Evolutionary conservation across 2,329 filamentous ascomycete genomes (phyloP).

Genomic region (Lithohypha guttulata): DNA sequence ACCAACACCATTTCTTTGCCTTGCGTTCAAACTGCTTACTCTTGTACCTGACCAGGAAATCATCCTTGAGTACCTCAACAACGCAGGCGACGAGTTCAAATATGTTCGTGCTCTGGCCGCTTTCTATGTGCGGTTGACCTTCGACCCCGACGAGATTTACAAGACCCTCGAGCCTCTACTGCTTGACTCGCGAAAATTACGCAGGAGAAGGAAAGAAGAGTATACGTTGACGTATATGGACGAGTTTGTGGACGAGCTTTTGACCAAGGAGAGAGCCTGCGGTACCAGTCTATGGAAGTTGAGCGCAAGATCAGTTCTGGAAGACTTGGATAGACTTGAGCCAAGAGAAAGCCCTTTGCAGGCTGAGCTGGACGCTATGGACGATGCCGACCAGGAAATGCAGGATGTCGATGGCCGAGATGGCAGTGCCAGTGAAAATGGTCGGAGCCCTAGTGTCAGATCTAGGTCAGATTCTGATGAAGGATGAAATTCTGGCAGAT

Average conservation of each 20-base stretch:
- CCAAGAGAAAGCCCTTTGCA: conserved; percentile 74
- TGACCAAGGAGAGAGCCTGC: conserved; percentile 81
- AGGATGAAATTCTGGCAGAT: conserved; percentile 14
- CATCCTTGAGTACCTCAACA: conserved; percentile 66
- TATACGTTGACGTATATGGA: conserved; percentile 74
- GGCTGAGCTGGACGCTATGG: conserved; percentile 45
- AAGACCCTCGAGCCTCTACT: conserved; percentile 69
- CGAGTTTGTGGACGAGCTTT: conserved; percentile 83
- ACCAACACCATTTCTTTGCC: conserved; percentile 80
- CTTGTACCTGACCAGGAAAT: conserved; percentile 70
- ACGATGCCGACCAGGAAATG: conserved; percentile 23
- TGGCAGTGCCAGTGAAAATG: conserved; percentile 14
- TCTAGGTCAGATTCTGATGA: conserved; percentile 13
- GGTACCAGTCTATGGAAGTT: conserved; percentile 89
- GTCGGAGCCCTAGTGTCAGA: conserved; percentile 5
- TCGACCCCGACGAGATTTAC: conserved; percentile 72
- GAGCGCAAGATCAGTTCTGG: conserved; percentile 67
- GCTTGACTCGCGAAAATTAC: conserved; percentile 72
- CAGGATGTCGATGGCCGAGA: conserved; percentile 12
- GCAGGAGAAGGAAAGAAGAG: conserved; percentile 61
- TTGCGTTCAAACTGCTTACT: conserved; percentile 90
- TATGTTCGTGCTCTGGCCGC: conserved; percentile 82
- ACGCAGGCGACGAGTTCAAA: conserved; percentile 66
- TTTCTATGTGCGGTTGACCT: conserved; percentile 87
- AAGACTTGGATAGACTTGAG: conserved; percentile 81